Conservation (phyloP, 441 rosid genomes). For the Corymbia calophylla region DNA sequence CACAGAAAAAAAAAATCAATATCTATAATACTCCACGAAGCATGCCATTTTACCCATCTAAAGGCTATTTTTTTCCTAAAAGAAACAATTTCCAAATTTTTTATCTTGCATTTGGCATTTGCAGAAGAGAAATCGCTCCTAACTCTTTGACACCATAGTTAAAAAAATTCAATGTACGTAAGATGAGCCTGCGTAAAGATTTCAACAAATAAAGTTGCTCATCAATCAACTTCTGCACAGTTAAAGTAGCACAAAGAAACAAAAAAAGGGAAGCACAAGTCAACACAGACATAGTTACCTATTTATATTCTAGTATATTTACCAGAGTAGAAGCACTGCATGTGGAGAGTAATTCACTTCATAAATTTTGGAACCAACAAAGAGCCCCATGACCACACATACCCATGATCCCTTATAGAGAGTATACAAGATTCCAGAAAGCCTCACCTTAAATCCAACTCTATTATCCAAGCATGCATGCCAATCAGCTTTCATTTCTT, state of each 20-base stretch:
- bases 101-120: too few species aligned
- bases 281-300: not conserved
- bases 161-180: not conserved
- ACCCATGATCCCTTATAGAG: not conserved
- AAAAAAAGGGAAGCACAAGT: not conserved
- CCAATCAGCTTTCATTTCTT: slow-evolving; percentile 95
- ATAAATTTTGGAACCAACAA: not conserved
- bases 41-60: not conserved
- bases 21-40: not conserved
- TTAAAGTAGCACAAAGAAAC: not conserved
- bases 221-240: not conserved
- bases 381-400: not conserved
- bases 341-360: not conserved
- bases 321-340: not conserved
- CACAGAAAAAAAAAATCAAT: not conserved
- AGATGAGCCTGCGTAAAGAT: not conserved
- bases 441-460: slow-evolving; percentile 88
- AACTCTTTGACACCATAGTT: not conserved
- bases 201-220: not conserved
- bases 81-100: too few species aligned
- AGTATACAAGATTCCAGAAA: not conserved
- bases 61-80: not conserved
- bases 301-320: not conserved
- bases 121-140: not conserved
- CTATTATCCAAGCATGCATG: slow-evolving; percentile 81